A percentile compares a stretch with the other conserved stretches of the same genome.
These are phyloP conservation scores for Phlegmacium glaucopus DNA, from an alignment of 768 basidiomycete genomes.

Conservation along the genomic window DNA sequence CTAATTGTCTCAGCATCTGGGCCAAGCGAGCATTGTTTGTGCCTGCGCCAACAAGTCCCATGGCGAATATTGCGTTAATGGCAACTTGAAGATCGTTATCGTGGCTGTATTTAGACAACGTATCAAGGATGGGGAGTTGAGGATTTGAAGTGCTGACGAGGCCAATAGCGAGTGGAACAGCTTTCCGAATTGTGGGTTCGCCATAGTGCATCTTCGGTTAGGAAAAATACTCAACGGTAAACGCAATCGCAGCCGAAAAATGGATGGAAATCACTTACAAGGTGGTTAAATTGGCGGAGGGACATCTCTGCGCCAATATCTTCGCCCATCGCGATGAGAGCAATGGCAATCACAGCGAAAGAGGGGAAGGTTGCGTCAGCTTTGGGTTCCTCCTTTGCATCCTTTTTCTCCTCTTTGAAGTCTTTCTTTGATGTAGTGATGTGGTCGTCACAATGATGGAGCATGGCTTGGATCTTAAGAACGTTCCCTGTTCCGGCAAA, in stretches of 20 bases:
- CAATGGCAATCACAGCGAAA: constrained; percentile 90
- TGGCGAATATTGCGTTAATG: constrained; percentile 95
- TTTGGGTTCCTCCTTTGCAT: constrained; percentile 48
- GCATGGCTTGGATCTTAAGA: constrained; percentile 85
- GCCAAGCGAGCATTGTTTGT: constrained; percentile 98
- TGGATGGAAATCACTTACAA: constrained; percentile 48
- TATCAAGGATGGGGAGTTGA: constrained; percentile 90
- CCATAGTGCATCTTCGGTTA: constrained; percentile 95
- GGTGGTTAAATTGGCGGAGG: constrained; percentile 94
- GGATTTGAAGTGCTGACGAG: constrained; percentile 96
- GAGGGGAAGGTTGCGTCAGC: constrained; percentile 85
- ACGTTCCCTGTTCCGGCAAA: constrained; percentile 97
- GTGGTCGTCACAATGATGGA: constrained; percentile 94
- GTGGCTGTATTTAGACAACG: constrained; percentile 97
- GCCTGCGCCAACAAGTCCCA: constrained; percentile 97
- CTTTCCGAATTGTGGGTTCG: constrained; percentile 86
- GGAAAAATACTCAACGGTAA: constrained; percentile 15
- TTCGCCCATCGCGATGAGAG: constrained; percentile 96
- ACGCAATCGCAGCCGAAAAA: too few species aligned
- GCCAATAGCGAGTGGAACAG: constrained; percentile 92
- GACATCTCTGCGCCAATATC: constrained; percentile 98
- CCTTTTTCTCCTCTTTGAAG: constrained; percentile 44
- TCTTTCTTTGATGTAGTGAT: constrained; percentile 59
- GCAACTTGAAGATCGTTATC: constrained; percentile 98
- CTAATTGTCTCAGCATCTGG: constrained; percentile 95